Evolutionary conservation across 352 stramenopile genomes (phyloP), one percentile per base, ranked within the genome.

Genomic region (Globisporangium polare): DNA sequence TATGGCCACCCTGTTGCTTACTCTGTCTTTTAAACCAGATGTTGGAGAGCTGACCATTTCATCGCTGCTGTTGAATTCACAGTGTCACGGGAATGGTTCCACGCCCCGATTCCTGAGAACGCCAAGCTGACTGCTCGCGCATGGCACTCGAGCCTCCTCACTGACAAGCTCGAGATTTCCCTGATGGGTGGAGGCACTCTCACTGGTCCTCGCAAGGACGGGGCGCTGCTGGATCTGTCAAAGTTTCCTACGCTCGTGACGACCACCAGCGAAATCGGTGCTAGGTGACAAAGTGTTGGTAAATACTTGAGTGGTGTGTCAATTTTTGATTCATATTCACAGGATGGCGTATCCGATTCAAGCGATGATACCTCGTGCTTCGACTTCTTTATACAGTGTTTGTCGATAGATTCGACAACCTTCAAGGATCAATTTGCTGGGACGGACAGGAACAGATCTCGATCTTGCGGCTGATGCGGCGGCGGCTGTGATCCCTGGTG

Each of bases 121-220:
- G 53, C 59, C 6, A 17, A 5, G 4, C 51, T 91, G 10, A 55
- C 65, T 39, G 68, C 82, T 22, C 79, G 82, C 17, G 82, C 82
- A 31, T 91, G 82, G 82, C 82, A 91, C 63, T 73, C 82, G 7
- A 91, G 82, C 49, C 68, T 88, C 56, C 41, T 88, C 3, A 72
- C 60, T 2, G 35, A 61, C 5, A 55, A 65, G 17, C 53, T 65
- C 12, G 65, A 73, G 60, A 31, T 89, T 39, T 86, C 86, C 8
- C 49, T 91, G 22, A 52, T 89, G 20, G 81, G 81, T 8, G 81
- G 81, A 39, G 82, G 82, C 17, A 88, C 79, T 0, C 86, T 79
- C 27, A 67, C 83, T 31, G 82, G 82, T 1, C 82, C 82, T 13
- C 66, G 81, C 12, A 76, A 72, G 59, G 74, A 88, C 15, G 71